Evolutionary conservation across 768 basidiomycete species (phyloP).

Genomic region (Lactifluus piperatus): DNA sequence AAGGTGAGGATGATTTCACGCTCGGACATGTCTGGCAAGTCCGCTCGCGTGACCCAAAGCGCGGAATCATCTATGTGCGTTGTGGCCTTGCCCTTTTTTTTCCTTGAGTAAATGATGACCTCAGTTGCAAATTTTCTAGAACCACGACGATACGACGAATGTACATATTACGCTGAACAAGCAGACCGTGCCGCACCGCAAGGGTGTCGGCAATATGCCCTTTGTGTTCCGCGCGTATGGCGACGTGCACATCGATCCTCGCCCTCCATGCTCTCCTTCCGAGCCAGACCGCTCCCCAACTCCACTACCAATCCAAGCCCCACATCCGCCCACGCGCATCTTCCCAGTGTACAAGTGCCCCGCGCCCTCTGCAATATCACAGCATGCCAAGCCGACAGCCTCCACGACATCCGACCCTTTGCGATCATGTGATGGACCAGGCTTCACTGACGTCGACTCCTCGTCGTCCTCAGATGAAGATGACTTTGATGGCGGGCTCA

Average conservation of each 20-base stretch:
- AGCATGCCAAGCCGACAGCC: not conserved
- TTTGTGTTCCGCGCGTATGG: conserved; percentile 45
- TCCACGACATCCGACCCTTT: not conserved
- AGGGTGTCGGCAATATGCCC: conserved; percentile 53
- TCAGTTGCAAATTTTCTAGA: conserved; percentile 28
- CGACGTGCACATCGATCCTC: conserved; percentile 17
- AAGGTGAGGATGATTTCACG: conserved; percentile 58
- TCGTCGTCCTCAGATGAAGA: conserved; percentile 16
- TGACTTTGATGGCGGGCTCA: conserved; percentile 18
- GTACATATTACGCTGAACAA: conserved; percentile 60
- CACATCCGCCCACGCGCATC: not conserved
- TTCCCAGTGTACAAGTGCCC: conserved; percentile 12
- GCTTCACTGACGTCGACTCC: conserved; percentile 9
- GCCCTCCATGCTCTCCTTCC: not conserved
- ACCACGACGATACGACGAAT: conserved; percentile 42
- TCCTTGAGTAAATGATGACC: not conserved
- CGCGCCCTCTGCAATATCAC: not conserved
- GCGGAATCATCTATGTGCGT: conserved; percentile 58
- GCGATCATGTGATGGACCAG: not conserved
- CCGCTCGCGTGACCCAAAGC: conserved; percentile 30
- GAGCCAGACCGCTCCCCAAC: not conserved
- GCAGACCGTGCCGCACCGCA: conserved; percentile 40
- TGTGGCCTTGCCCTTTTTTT: conserved; percentile 5
- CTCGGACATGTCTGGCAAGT: conserved; percentile 49
- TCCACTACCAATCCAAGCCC: not conserved